Percentiles rank a stretch among this genome's conserved stretches.
Conservation (phyloP, 2,329 filamentous ascomycete genomes). For the Akanthomyces uredinophilus region DNA sequence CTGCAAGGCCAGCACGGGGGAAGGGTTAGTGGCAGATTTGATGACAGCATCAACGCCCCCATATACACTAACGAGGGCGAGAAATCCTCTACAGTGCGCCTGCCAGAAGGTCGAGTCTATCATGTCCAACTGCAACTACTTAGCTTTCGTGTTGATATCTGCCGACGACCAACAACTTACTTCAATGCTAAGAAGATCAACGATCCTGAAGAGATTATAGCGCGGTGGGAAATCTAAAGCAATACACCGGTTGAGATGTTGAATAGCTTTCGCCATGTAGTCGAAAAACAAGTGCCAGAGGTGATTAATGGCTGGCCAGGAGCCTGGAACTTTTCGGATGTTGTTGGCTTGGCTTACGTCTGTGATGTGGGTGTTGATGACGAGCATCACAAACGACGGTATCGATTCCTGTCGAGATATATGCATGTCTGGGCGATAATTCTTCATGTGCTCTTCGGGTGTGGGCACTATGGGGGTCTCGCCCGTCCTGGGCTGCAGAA, state of each 20-base stretch:
- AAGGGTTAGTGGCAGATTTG: neutral
- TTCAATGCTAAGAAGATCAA: conserved; percentile 5
- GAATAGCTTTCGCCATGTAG: neutral
- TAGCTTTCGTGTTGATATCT: neutral
- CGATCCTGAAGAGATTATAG: neutral
- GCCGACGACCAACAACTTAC: neutral
- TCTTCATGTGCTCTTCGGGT: neutral
- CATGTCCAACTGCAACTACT: neutral
- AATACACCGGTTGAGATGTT: neutral
- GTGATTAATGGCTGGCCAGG: neutral
- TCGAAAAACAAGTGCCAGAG: conserved; percentile 1
- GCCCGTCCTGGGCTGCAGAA: neutral
- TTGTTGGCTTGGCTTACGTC: neutral
- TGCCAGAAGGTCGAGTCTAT: neutral
- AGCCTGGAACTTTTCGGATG: neutral
- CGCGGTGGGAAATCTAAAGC: neutral
- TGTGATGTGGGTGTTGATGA: neutral
- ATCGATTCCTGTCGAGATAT: conserved; percentile 4
- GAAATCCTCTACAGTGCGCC: neutral
- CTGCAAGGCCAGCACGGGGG: neutral
- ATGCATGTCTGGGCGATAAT: neutral
- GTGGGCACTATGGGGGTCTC: neutral
- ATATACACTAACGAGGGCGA: neutral
- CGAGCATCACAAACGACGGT: conserved; percentile 3
- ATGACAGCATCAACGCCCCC: neutral